These are phyloP conservation scores for Fonsecaea pugnacius DNA, from an alignment of 2,329 filamentous ascomycete species.

Conservation along the genomic window DNA sequence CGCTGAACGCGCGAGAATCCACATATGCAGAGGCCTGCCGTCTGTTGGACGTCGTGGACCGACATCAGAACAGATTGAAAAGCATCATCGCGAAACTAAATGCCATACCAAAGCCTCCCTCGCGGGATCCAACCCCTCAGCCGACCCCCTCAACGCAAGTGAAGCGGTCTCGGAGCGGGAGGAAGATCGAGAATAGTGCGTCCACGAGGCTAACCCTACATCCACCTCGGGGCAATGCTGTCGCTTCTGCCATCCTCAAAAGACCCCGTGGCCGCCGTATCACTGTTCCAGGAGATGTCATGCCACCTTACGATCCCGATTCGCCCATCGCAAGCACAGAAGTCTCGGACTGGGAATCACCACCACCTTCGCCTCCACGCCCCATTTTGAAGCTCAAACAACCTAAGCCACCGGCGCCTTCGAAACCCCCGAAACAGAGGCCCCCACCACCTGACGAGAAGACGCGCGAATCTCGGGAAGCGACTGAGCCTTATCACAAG, in stretches of 20 bases:
- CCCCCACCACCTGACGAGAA: conserved; percentile 25
- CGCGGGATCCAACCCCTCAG: conserved; percentile 62
- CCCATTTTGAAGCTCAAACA: conserved; percentile 44
- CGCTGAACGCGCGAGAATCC: conserved; percentile 60
- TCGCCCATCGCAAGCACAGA: conserved; percentile 54
- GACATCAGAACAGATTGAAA: conserved; percentile 61
- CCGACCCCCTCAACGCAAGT: conserved; percentile 42
- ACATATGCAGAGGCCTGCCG: conserved; percentile 61
- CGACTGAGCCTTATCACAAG: conserved; percentile 33
- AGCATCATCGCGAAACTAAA: conserved; percentile 66
- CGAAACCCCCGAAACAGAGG: conserved; percentile 26
- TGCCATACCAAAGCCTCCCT: conserved; percentile 63
- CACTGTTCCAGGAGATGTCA: conserved; percentile 43
- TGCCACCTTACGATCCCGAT: conserved; percentile 48
- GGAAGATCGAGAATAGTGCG: conserved; percentile 44
- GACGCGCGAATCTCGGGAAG: conserved; percentile 27
- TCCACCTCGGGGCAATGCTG: conserved; percentile 34
- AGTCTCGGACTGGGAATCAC: conserved; percentile 49
- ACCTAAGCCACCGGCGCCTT: conserved; percentile 46
- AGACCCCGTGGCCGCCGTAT: conserved; percentile 47
- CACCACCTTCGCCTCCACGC: conserved; percentile 40
- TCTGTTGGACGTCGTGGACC: conserved; percentile 61
- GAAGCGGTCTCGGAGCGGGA: conserved; percentile 48
- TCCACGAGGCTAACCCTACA: conserved; percentile 48
- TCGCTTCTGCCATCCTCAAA: conserved; percentile 36